Evolutionary conservation across 75 land plant genomes (phyloP).

Genomic region (Ceratopteris richardii): DNA sequence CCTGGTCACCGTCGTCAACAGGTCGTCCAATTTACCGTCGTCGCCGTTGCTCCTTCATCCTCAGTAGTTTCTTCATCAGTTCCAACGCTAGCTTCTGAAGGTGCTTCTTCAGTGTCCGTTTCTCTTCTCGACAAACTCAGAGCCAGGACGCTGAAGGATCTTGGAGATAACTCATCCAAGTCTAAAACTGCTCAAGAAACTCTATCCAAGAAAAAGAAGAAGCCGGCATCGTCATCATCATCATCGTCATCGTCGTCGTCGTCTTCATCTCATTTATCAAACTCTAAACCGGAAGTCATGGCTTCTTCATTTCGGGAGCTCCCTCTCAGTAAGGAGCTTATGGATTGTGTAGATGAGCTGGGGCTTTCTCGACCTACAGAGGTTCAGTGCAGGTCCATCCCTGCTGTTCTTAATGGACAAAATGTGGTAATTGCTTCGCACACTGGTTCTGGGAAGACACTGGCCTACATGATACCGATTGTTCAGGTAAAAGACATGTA

Average conservation of each 20-base stretch:
- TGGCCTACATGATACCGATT: constrained; percentile 88
- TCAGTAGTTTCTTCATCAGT: no score
- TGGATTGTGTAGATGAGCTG: constrained; percentile 53
- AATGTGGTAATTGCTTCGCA: constrained; percentile 87
- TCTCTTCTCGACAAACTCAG: constrained; percentile 37
- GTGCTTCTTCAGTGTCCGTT: not conserved
- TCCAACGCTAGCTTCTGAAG: no score
- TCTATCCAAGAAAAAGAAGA: no score
- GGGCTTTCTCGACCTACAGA: constrained; percentile 71
- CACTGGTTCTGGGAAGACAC: constrained; percentile 95
- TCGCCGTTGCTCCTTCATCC: no score
- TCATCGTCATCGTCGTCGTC: not conserved
- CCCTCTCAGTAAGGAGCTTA: constrained; percentile 55
- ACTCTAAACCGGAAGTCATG: not conserved
- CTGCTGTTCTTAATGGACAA: constrained; percentile 53
- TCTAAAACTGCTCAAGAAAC: not conserved
- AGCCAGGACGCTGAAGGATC: constrained; percentile 42
- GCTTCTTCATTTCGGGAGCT: constrained; percentile 51
- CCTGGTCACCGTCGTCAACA: no score
- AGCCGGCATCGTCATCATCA: no score
- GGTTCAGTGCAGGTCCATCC: constrained; percentile 80
- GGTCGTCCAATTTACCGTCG: no score
- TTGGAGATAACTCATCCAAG: constrained; percentile 2
- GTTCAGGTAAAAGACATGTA: constrained; percentile 54
- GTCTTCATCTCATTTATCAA: constrained; percentile 6